phyloP scores from a whole-genome alignment of 2,329 filamentous ascomycete species.

The Alternaria hordeiaustralica region DNA sequence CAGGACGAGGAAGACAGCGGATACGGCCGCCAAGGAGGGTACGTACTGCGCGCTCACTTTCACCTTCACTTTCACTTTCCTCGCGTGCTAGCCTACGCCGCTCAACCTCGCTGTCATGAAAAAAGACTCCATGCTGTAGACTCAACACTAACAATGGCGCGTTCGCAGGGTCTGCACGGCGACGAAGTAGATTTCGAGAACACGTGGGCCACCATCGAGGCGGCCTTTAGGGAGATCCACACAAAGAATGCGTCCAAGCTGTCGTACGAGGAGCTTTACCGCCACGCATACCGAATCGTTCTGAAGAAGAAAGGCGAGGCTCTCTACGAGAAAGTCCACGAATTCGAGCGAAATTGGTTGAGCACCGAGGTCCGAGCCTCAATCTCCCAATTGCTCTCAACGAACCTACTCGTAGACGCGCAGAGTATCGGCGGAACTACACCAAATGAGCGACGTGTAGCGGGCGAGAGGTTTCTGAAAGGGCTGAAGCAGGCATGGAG shows the following conservation, averaged over 20 bases:
- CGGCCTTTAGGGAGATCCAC: conserved; percentile 86
- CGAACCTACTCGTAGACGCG: conserved; percentile 67
- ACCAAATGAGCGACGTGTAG: conserved; percentile 77
- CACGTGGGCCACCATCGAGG: conserved; percentile 78
- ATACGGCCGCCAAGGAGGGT: conserved; percentile 73
- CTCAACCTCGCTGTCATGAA: neutral
- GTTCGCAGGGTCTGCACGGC: conserved; percentile 61
- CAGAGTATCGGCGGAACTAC: conserved; percentile 61
- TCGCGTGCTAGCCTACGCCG: neutral
- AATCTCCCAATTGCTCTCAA: conserved; percentile 74
- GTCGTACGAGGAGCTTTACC: conserved; percentile 95
- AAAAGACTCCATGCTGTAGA: neutral
- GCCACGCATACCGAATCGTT: conserved; percentile 92
- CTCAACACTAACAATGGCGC: conserved; percentile 18
- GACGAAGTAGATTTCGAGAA: conserved; percentile 81
- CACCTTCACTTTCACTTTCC: conserved; percentile 4
- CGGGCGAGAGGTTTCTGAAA: conserved; percentile 82
- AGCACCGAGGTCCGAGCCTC: conserved; percentile 72
- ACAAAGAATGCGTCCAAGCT: conserved; percentile 87
- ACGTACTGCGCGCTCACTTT: conserved; percentile 47
- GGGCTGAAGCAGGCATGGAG: conserved; percentile 81
- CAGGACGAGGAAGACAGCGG: conserved; percentile 64
- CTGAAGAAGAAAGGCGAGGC: conserved; percentile 83
- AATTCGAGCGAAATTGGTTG: conserved; percentile 85
- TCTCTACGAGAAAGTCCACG: conserved; percentile 80